phyloP scores from a whole-genome alignment of 495 filamentous ascomycete species.

The Penicillium argentinense region DNA sequence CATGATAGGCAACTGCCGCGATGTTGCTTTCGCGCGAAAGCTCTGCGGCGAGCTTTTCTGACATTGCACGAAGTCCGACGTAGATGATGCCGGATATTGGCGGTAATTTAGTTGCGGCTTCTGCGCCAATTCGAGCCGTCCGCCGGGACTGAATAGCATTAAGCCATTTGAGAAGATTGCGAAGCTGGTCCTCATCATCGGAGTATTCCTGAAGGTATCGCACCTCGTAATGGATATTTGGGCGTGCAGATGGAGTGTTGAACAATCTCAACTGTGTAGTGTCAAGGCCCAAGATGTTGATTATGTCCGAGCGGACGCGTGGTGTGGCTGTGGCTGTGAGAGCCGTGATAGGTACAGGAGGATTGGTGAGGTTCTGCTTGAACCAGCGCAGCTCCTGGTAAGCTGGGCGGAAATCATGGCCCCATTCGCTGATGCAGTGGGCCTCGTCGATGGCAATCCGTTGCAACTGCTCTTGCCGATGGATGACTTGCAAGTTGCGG shows the following conservation, averaged over 20 bases:
- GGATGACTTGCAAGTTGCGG: conserved; percentile 66
- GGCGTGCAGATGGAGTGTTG: conserved; percentile 73
- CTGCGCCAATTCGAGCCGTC: conserved; percentile 33
- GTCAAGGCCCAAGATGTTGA: conserved; percentile 69
- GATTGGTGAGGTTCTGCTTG: conserved; percentile 69
- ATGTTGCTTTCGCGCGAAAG: conserved; percentile 36
- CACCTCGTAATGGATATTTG: conserved; percentile 91
- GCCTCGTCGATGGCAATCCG: conserved; percentile 92
- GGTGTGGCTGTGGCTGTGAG: conserved; percentile 87
- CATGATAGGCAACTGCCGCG: conserved; percentile 51
- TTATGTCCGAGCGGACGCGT: conserved; percentile 76
- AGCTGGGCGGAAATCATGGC: conserved; percentile 92
- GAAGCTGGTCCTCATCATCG: conserved; percentile 51
- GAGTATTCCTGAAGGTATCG: conserved; percentile 68
- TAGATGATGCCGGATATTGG: conserved; percentile 89
- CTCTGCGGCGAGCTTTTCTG: conserved; percentile 65
- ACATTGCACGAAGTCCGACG: conserved; percentile 73
- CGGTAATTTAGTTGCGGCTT: conserved; percentile 50
- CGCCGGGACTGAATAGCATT: conserved; percentile 66
- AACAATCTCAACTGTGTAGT: conserved; percentile 64
- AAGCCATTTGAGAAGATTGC: conserved; percentile 74
- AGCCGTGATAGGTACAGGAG: conserved; percentile 83
- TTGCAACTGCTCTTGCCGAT: conserved; percentile 77
- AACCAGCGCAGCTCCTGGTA: conserved; percentile 91
- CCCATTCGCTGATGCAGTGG: conserved; percentile 98